Percentiles rank a stretch among this genome's conserved stretches.
Conservation (phyloP, 306 rosid species). For the Pyrus betulifolia region DNA sequence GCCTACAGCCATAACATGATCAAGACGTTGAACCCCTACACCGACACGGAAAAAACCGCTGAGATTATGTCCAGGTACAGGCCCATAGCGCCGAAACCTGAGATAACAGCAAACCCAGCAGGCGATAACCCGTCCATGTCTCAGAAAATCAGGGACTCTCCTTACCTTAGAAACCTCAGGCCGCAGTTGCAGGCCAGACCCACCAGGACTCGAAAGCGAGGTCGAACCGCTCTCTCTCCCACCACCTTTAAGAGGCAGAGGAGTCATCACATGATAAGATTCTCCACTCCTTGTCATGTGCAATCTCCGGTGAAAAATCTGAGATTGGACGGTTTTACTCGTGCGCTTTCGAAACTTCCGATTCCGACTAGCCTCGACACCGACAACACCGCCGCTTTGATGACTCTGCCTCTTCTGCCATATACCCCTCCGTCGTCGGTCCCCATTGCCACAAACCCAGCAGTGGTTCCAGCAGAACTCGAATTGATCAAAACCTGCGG, state of each 20-base stretch:
- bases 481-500: constrained; percentile 11
- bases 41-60: constrained; percentile 63
- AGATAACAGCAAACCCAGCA: constrained; percentile 25
- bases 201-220: constrained; percentile 75
- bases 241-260: constrained; percentile 51
- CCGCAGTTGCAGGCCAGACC: constrained; percentile 88
- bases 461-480: constrained; percentile 12
- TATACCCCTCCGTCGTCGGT: constrained; percentile 20
- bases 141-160: constrained; percentile 60
- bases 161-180: constrained; percentile 73
- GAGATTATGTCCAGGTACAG: constrained; percentile 88
- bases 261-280: constrained; percentile 31
- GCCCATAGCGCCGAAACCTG: constrained; percentile 96
- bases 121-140: constrained; percentile 35
- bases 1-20: constrained; percentile 40
- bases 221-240: constrained; percentile 45
- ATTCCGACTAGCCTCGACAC: constrained; percentile 8
- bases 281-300: constrained; percentile 43
- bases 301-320: constrained; percentile 28
- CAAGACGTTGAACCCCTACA: constrained; percentile 62
- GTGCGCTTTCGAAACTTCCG: not conserved
- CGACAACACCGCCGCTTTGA: constrained; percentile 20
- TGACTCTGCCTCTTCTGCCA: constrained; percentile 62
- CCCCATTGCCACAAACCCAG: constrained; percentile 3
- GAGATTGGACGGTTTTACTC: constrained; percentile 36